phyloP scores from a whole-genome alignment of 768 basidiomycete species.

The Cystobasidium tubakii region DNA sequence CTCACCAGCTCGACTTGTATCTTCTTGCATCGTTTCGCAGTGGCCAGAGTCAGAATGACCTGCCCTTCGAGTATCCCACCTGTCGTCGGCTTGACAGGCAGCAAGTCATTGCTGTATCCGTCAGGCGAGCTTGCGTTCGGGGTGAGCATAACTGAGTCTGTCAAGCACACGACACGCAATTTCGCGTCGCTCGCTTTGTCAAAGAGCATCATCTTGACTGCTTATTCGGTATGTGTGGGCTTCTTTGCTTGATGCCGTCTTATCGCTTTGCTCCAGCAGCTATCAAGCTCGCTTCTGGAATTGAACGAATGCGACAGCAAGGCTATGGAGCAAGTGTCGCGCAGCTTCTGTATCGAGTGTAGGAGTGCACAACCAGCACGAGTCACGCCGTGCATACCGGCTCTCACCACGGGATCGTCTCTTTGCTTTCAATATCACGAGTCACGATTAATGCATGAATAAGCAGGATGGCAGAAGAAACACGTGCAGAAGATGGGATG shows the following conservation, averaged over 20 bases:
- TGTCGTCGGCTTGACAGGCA: not conserved
- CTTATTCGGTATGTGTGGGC: not conserved
- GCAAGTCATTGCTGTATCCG: not conserved
- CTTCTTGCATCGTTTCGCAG: constrained; percentile 21
- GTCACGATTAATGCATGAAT: not conserved
- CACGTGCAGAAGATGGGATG: not conserved
- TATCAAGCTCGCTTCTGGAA: too few species aligned
- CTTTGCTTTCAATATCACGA: not conserved
- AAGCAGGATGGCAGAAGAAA: not conserved
- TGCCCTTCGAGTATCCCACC: constrained; percentile 14
- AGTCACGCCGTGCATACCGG: too few species aligned
- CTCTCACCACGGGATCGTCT: too few species aligned
- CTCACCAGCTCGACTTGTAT: constrained; percentile 31
- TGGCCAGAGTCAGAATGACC: constrained; percentile 18
- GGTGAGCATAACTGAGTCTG: constrained; percentile 9
- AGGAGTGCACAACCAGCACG: too few species aligned
- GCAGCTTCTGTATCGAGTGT: too few species aligned
- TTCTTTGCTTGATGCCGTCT: not conserved
- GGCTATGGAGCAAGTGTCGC: too few species aligned
- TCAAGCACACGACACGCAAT: constrained; percentile 1
- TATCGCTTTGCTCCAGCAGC: too few species aligned
- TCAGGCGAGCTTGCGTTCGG: not conserved
- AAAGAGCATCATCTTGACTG: constrained; percentile 8
- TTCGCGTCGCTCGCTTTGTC: not conserved
- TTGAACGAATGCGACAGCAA: too few species aligned